Percentiles rank a stretch among this genome's conserved stretches.
These are phyloP conservation scores for Nelumbo lutea DNA, from an alignment of 164 flowering plant species.

Conservation along the genomic window DNA sequence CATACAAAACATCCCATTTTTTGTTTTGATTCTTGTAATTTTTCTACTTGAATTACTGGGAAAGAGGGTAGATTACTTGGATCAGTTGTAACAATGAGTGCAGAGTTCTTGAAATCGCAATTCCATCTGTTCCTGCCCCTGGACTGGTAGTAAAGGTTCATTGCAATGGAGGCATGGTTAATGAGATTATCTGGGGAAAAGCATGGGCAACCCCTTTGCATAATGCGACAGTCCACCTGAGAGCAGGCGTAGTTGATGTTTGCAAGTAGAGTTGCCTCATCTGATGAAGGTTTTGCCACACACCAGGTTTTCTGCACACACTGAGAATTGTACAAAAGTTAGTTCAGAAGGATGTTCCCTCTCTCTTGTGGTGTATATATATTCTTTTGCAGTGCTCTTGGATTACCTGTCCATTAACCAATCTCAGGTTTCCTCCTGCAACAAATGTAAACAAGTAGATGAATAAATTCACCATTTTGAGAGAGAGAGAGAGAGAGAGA, in stretches of 20 bases:
- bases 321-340: not conserved
- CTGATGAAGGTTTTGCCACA: conserved; percentile 81
- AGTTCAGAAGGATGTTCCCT: not conserved
- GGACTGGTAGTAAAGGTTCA: conserved; percentile 78
- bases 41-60: too few species aligned
- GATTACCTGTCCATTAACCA: conserved; percentile 32
- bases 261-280: conserved; percentile 27
- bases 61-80: conserved; percentile 46
- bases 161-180: conserved; percentile 80
- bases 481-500: too few species aligned
- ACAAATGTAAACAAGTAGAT: not conserved
- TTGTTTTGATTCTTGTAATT: too few species aligned
- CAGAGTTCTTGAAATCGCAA: conserved; percentile 62
- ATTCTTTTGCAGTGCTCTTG: not conserved
- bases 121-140: conserved; percentile 64
- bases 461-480: not conserved
- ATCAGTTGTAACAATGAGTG: conserved; percentile 48
- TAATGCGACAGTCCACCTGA: conserved; percentile 52
- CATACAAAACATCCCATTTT: too few species aligned
- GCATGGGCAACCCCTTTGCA: conserved; percentile 50
- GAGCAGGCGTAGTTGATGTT: conserved; percentile 67
- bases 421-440: conserved; percentile 22
- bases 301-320: conserved; percentile 77
- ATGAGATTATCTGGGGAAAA: conserved; percentile 53
- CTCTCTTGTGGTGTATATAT: not conserved